Percentiles rank a stretch among this genome's conserved stretches.
Evolutionary conservation across 306 rosid genomes (phyloP).

Genomic region (Aeschynomene evenia): DNA sequence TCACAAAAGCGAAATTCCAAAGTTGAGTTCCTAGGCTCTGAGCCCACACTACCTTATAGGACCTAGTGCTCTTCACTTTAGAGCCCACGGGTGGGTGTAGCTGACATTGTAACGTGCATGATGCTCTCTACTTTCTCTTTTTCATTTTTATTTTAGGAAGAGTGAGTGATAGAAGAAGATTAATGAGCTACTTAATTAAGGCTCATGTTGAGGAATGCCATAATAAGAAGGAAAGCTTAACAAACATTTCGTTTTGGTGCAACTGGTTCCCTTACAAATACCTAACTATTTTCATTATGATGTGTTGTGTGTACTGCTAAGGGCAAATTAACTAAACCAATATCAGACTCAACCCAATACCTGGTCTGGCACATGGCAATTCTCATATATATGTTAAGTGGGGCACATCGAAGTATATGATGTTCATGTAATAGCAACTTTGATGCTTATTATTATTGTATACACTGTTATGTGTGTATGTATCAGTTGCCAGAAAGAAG

Average conservation of each 20-base stretch:
- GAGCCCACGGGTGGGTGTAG: not conserved
- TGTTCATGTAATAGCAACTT: not conserved
- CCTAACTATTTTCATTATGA: not conserved
- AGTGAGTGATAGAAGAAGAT: too few species aligned
- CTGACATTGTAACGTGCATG: not conserved
- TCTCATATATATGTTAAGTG: not conserved
- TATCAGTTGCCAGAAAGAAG: constrained; percentile 4
- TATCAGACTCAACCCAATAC: not conserved
- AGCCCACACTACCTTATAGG: not conserved
- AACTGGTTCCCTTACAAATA: not conserved
- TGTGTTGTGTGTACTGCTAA: not conserved
- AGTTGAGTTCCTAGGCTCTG: not conserved
- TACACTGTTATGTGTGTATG: not conserved
- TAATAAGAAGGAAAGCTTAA: too few species aligned
- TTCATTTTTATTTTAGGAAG: too few species aligned
- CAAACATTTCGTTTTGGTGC: not conserved
- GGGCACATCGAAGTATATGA: not conserved
- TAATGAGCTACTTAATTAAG: not conserved
- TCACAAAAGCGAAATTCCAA: not conserved
- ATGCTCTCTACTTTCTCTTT: not conserved
- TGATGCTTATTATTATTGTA: not conserved
- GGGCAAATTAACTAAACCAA: too few species aligned
- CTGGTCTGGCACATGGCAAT: not conserved
- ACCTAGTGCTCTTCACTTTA: too few species aligned
- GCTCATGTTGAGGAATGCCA: not conserved